Evolutionary conservation across 2,329 filamentous ascomycete genomes (phyloP).

Genomic region (Tolypocladium inflatum): DNA sequence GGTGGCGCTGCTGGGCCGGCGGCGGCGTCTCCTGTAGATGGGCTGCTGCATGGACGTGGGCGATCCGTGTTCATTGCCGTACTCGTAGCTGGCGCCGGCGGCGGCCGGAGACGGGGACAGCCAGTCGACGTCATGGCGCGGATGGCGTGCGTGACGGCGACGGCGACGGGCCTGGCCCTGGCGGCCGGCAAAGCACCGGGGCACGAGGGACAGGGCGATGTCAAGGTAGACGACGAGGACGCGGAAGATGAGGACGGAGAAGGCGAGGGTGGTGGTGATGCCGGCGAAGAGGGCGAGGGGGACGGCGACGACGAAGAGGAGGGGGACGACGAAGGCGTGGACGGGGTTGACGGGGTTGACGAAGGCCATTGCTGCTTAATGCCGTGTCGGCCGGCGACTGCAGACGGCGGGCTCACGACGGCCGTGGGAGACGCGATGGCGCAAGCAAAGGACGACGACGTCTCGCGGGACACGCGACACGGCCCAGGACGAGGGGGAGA

Average conservation of each 20-base stretch:
- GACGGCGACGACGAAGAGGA: slow-evolving; percentile 52
- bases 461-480: neutral
- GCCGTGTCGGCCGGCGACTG: slow-evolving; percentile 1
- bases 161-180: slow-evolving; percentile 17
- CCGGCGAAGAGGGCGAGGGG: slow-evolving; percentile 54
- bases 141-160: slow-evolving; percentile 5
- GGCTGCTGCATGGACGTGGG: slow-evolving; percentile 1
- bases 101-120: slow-evolving; percentile 8
- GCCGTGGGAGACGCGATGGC: neutral
- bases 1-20: slow-evolving; percentile 24
- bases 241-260: slow-evolving; percentile 50
- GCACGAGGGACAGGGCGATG: slow-evolving; percentile 46
- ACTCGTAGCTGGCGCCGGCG: slow-evolving; percentile 9
- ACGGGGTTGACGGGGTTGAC: slow-evolving; percentile 46
- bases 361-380: slow-evolving; percentile 32
- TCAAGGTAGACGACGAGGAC: slow-evolving; percentile 55
- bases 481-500: no score
- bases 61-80: slow-evolving; percentile 9
- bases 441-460: neutral
- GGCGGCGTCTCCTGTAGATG: slow-evolving; percentile 15
- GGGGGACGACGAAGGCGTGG: slow-evolving; percentile 49
- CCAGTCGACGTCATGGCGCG: slow-evolving; percentile 9
- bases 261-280: slow-evolving; percentile 53
- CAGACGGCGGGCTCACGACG: slow-evolving; percentile 8
- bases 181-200: slow-evolving; percentile 40